Percentiles rank a stretch among this genome's conserved stretches.
phyloP scores from a whole-genome alignment of 257 asterid species.

The Scutellaria barbata region DNA sequence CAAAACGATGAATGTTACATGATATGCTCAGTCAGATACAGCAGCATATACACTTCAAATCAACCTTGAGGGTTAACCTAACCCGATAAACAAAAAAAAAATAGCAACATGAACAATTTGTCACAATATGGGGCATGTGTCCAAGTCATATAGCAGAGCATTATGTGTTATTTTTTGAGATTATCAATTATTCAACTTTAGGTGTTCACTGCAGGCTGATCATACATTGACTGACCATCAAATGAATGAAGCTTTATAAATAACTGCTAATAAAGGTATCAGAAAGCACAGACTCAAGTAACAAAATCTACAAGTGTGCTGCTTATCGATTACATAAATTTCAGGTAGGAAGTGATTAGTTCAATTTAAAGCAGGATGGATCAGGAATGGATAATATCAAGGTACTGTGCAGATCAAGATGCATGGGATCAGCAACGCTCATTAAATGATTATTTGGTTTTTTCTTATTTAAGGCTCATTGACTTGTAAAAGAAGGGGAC shows the following conservation, averaged over 20 bases:
- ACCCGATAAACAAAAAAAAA: neutral
- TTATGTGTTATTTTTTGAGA: neutral
- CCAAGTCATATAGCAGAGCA: neutral
- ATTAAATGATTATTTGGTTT: neutral
- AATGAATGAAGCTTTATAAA: neutral
- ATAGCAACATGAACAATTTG: neutral
- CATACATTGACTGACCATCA: neutral
- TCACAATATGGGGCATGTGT: neutral
- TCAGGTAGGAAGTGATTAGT: neutral
- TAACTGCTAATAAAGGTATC: slow-evolving; percentile 10
- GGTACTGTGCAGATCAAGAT: neutral
- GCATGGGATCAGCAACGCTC: slow-evolving; percentile 12
- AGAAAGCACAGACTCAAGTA: neutral
- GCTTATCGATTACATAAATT: neutral
- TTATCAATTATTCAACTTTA: neutral
- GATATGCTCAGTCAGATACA: slow-evolving; percentile 6
- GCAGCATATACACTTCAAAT: slow-evolving; percentile 16
- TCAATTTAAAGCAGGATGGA: slow-evolving; percentile 8
- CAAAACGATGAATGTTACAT: neutral
- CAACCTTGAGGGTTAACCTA: neutral
- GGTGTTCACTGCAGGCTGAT: slow-evolving; percentile 14
- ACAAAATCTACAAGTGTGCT: neutral
- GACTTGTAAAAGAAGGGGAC: neutral
- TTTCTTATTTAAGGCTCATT: slow-evolving; percentile 16
- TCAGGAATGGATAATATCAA: neutral